Conservation (phyloP, 1,284 basidiomycete genomes). For the Cryptococcus sp. region DNA sequence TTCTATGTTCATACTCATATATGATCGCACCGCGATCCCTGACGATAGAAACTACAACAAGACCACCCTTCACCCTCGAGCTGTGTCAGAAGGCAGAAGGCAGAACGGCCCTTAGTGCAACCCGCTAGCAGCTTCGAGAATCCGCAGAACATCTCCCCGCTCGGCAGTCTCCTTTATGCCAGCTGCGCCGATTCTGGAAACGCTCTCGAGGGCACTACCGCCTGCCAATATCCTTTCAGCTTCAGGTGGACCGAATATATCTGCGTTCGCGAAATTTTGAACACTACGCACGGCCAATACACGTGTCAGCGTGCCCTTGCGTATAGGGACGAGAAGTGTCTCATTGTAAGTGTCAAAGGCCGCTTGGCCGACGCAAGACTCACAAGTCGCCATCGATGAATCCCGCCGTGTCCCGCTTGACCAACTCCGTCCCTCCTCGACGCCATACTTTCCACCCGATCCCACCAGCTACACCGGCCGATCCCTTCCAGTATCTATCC, state of each 20-base stretch:
- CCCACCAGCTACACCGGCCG: conserved; percentile 55
- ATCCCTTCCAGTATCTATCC: conserved; percentile 59
- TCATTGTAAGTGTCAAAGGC: not conserved
- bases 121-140: conserved; percentile 41
- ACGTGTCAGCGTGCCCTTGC: too few species aligned
- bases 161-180: conserved; percentile 24
- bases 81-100: not conserved
- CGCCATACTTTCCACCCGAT: conserved; percentile 70
- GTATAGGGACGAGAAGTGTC: not conserved
- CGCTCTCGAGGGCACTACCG: conserved; percentile 35
- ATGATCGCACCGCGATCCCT: too few species aligned
- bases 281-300: conserved; percentile 49
- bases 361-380: conserved; percentile 13
- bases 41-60: not conserved
- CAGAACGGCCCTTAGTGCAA: conserved; percentile 28
- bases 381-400: conserved; percentile 86
- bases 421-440: conserved; percentile 61
- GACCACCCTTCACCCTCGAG: not conserved
- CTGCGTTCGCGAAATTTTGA: conserved; percentile 62
- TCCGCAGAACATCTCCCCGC: conserved; percentile 35
- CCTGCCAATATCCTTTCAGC: conserved; percentile 37
- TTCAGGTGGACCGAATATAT: conserved; percentile 32
- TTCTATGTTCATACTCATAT: too few species aligned
- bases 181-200: conserved; percentile 21
- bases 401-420: conserved; percentile 60